These are phyloP conservation scores for Nemania bipapillata DNA, from an alignment of 2,329 filamentous ascomycete genomes.

Conservation along the genomic window DNA sequence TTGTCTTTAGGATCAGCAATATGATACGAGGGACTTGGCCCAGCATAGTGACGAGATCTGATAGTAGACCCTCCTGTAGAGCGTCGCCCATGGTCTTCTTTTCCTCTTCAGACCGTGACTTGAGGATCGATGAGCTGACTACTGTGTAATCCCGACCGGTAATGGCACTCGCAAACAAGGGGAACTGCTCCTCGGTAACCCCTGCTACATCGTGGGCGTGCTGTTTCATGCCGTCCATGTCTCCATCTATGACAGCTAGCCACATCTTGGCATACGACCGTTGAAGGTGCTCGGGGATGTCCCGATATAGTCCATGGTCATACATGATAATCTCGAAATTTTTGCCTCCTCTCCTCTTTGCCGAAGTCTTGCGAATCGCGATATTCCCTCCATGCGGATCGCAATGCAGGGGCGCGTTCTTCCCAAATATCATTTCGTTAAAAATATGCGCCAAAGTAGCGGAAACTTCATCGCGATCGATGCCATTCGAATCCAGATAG, in stretches of 20 bases:
- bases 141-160: constrained; percentile 91
- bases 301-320: constrained; percentile 95
- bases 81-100: constrained; percentile 87
- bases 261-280: constrained; percentile 95
- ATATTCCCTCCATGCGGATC: constrained; percentile 98
- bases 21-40: constrained; percentile 92
- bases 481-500: constrained; percentile 84
- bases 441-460: constrained; percentile 90
- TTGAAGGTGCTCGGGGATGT: constrained; percentile 81
- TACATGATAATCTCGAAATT: constrained; percentile 98
- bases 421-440: constrained; percentile 99
- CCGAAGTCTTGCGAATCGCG: constrained; percentile 81
- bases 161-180: constrained; percentile 94
- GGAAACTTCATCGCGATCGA: constrained; percentile 94
- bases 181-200: constrained; percentile 88
- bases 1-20: constrained; percentile 94
- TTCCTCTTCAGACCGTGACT: constrained; percentile 75
- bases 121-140: constrained; percentile 69
- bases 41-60: constrained; percentile 86
- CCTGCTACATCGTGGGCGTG: constrained; percentile 91
- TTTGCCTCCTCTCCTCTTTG: constrained; percentile 63
- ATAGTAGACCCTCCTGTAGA: constrained; percentile 86
- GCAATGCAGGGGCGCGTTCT: constrained; percentile 88
- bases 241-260: constrained; percentile 92
- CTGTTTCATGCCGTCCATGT: constrained; percentile 85